Evolutionary conservation across 352 stramenopile genomes (phyloP).

Genomic region (Saprolegnia diclina): DNA sequence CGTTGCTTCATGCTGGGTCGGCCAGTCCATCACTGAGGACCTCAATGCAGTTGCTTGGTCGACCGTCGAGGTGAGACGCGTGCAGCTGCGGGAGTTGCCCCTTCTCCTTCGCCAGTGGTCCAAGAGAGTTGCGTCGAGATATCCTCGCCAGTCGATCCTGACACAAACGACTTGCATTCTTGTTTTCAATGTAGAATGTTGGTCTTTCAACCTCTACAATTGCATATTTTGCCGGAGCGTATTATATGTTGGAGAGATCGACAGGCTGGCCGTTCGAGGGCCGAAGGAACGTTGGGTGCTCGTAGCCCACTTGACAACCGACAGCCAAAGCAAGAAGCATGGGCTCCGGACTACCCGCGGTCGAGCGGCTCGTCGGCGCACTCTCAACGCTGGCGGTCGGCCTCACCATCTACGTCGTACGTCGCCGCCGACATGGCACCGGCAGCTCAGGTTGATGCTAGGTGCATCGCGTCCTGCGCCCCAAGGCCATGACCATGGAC

Average conservation of each 20-base stretch:
- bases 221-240: not conserved
- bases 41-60: too few species aligned
- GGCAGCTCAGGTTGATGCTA: constrained; percentile 27
- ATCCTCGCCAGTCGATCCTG: not conserved
- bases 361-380: constrained; percentile 71
- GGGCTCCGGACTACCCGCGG: constrained; percentile 41
- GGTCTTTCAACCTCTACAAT: not conserved
- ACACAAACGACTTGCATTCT: not conserved
- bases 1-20: too few species aligned
- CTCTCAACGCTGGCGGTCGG: constrained; percentile 71
- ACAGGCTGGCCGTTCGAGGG: not conserved
- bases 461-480: constrained; percentile 56
- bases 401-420: constrained; percentile 61
- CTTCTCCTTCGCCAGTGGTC: not conserved
- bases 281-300: not conserved
- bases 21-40: too few species aligned
- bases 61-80: too few species aligned
- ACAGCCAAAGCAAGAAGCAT: not conserved
- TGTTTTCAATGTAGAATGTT: not conserved
- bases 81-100: too few species aligned
- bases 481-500: constrained; percentile 49
- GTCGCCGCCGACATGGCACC: constrained; percentile 2
- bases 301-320: not conserved
- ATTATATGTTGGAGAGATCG: not conserved
- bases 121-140: not conserved